Percentiles rank a stretch among this genome's conserved stretches.
phyloP scores from a whole-genome alignment of 768 basidiomycete genomes.

The Naganishia vishniacii region DNA sequence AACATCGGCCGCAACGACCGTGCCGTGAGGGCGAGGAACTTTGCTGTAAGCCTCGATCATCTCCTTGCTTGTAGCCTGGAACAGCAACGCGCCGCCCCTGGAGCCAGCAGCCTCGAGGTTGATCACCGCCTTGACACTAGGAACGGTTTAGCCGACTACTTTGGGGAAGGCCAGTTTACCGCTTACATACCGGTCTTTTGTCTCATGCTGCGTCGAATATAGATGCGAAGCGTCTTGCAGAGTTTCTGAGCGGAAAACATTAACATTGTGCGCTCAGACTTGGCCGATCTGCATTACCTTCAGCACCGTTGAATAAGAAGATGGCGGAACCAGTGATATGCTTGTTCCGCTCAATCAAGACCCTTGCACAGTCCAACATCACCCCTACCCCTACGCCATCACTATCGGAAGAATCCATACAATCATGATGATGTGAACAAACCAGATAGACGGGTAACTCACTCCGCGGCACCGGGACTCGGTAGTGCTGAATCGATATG shows the following conservation, averaged over 20 bases:
- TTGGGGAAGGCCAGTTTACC: background rate
- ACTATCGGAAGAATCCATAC: constrained; percentile 59
- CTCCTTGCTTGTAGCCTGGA: constrained; percentile 90
- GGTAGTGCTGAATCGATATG: constrained; percentile 88
- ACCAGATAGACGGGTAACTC: constrained; percentile 22
- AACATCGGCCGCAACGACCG: constrained; percentile 81
- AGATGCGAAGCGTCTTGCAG: constrained; percentile 91
- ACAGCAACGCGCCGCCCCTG: constrained; percentile 78
- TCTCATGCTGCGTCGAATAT: constrained; percentile 79
- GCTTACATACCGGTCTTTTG: constrained; percentile 60
- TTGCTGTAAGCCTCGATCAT: constrained; percentile 88
- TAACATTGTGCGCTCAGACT: too few species aligned
- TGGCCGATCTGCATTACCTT: constrained; percentile 47
- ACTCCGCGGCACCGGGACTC: constrained; percentile 57
- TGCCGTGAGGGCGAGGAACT: constrained; percentile 81
- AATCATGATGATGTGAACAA: background rate
- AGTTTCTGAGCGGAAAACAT: constrained; percentile 57
- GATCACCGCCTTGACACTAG: constrained; percentile 75
- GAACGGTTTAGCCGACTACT: background rate
- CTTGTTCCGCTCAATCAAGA: constrained; percentile 63
- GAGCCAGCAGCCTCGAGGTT: constrained; percentile 92
- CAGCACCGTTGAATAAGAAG: constrained; percentile 89
- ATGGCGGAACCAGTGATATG: constrained; percentile 70
- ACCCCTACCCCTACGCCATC: constrained; percentile 82
- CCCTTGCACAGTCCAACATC: constrained; percentile 83